A percentile compares a stretch with the other conserved stretches of the same genome.
Conservation (phyloP, 768 basidiomycete genomes). For the Leucocoprinus leucothites region DNA sequence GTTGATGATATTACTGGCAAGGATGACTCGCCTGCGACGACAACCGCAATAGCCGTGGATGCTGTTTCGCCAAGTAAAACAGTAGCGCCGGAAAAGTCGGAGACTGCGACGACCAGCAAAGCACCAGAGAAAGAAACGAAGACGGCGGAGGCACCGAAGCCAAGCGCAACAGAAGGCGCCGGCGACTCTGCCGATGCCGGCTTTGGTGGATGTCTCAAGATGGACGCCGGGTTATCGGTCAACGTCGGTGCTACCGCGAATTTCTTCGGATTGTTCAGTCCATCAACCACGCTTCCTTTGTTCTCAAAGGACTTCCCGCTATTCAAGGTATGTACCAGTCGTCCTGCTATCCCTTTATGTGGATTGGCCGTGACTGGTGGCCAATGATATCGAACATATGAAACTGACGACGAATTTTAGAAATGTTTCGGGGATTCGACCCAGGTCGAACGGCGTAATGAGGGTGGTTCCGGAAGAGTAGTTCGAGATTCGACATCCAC, state of each 20-base stretch:
- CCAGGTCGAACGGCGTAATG: neutral
- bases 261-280: slow-evolving; percentile 40
- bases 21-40: neutral
- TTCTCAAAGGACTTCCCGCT: slow-evolving; percentile 35
- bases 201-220: slow-evolving; percentile 32
- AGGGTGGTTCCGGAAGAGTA: neutral
- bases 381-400: neutral
- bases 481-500: too few species aligned
- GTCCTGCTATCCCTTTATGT: too few species aligned
- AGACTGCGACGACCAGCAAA: neutral
- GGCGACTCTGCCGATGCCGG: neutral
- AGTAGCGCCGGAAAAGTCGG: neutral
- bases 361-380: neutral
- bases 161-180: neutral
- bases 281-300: slow-evolving; percentile 26
- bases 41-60: neutral
- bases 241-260: slow-evolving; percentile 36
- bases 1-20: neutral
- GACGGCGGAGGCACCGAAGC: neutral
- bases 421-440: slow-evolving; percentile 15
- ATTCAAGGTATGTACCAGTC: slow-evolving; percentile 29
- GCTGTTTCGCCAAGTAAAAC: neutral
- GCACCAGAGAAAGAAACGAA: neutral
- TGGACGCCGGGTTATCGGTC: slow-evolving; percentile 30
- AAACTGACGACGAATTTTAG: slow-evolving; percentile 1